phyloP scores from a whole-genome alignment of 2,329 filamentous ascomycete genomes.

The Orbilia ellipsospora region DNA sequence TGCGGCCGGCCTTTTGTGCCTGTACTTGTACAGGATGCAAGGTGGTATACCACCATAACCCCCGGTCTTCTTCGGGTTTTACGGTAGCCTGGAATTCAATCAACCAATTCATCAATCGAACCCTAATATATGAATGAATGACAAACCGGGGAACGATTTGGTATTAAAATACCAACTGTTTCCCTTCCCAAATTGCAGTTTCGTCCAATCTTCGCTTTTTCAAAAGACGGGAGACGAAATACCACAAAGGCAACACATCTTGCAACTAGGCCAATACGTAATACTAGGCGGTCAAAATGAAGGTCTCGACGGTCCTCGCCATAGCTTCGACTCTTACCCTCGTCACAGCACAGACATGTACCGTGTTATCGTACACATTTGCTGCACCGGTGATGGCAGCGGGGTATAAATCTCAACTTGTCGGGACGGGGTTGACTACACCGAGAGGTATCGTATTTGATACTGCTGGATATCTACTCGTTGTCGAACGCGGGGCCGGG shows the following conservation, averaged over 20 bases:
- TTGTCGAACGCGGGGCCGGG: slow-evolving; percentile 65
- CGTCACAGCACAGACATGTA: slow-evolving; percentile 44
- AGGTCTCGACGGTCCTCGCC: slow-evolving; percentile 30
- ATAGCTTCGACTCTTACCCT: slow-evolving; percentile 14
- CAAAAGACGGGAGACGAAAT: slow-evolving; percentile 3
- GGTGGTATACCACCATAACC: no score
- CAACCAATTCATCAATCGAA: no score
- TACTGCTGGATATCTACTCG: slow-evolving; percentile 64
- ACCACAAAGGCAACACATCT: slow-evolving; percentile 40
- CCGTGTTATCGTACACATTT: slow-evolving; percentile 35
- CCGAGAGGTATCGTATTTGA: slow-evolving; percentile 67
- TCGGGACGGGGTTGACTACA: slow-evolving; percentile 63
- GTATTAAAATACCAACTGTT: no score
- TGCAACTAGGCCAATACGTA: no score
- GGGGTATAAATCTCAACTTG: slow-evolving; percentile 65
- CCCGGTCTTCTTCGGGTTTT: no score
- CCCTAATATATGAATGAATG: no score
- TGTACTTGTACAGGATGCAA: no score
- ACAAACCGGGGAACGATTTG: no score
- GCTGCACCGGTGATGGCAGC: slow-evolving; percentile 43
- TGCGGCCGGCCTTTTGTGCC: no score
- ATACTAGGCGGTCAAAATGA: slow-evolving; percentile 17
- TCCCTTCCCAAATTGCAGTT: no score
- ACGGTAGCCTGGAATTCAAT: no score
- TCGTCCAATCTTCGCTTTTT: no score